phyloP scores from a whole-genome alignment of 2,329 filamentous ascomycete species.

The Colletotrichum sp. region DNA sequence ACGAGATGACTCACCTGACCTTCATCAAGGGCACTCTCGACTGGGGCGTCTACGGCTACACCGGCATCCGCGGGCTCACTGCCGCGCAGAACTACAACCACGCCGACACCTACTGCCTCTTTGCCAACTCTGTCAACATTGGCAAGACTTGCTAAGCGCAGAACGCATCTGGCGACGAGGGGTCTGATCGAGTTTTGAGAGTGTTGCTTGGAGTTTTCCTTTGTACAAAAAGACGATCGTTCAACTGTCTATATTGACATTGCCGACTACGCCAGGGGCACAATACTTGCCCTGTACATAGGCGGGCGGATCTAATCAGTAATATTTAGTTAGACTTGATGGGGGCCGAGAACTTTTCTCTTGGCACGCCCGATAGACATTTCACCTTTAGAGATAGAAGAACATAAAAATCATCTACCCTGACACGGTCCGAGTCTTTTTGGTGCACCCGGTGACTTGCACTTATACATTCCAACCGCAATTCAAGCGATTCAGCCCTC shows the following conservation, averaged over 20 bases:
- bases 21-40: slow-evolving; percentile 56
- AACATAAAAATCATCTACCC: neutral
- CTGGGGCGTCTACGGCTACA: slow-evolving; percentile 23
- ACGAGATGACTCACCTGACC: slow-evolving; percentile 69
- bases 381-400: slow-evolving; percentile 1
- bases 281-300: neutral
- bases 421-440: neutral
- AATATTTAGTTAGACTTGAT: neutral
- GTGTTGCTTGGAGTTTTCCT: neutral
- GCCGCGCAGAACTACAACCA: slow-evolving; percentile 19
- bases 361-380: neutral
- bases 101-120: slow-evolving; percentile 22
- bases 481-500: neutral
- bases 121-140: slow-evolving; percentile 18
- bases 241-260: neutral
- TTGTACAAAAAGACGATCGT: neutral
- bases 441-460: neutral
- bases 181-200: neutral
- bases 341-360: neutral
- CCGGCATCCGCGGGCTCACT: slow-evolving; percentile 1
- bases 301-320: neutral
- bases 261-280: neutral
- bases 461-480: neutral
- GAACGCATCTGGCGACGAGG: neutral
- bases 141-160: neutral